Evolutionary conservation across 75 land plant species (phyloP).

Genomic region (Selaginella moellendorffii): DNA sequence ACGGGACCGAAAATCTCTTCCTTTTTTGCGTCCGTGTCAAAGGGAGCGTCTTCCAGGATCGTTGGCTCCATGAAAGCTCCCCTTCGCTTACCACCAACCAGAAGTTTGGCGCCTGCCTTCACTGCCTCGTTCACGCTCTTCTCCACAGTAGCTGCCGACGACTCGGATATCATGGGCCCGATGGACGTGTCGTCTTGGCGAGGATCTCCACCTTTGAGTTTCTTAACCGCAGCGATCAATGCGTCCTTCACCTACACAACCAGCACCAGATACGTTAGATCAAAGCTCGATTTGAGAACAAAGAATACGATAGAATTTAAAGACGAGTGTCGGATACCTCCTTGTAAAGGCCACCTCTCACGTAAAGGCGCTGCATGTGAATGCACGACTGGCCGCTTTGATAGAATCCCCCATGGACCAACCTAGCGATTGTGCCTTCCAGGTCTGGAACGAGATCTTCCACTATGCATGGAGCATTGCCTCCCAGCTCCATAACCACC

Average conservation of each 20-base stretch:
- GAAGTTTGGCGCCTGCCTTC: constrained; percentile 22
- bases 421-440: constrained; percentile 16
- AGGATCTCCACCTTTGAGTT: constrained; percentile 34
- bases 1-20: constrained; percentile 40
- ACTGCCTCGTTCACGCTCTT: constrained; percentile 25
- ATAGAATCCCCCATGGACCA: constrained; percentile 34
- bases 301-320: background rate
- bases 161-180: constrained; percentile 34
- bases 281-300: too few relatives aligned
- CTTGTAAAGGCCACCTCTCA: constrained; percentile 20
- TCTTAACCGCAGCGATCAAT: constrained; percentile 22
- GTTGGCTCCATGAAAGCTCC: constrained; percentile 29
- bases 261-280: too few relatives aligned
- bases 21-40: constrained; percentile 23
- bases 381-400: constrained; percentile 37
- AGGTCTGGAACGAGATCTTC: constrained; percentile 33
- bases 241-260: constrained; percentile 30
- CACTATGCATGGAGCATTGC: constrained; percentile 36
- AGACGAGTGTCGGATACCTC: constrained; percentile 15
- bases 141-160: constrained; percentile 25
- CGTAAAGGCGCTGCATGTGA: constrained; percentile 33
- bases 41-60: constrained; percentile 24
- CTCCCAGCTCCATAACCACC: constrained; percentile 38
- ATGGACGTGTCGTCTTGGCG: constrained; percentile 28
- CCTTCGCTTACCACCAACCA: constrained; percentile 24